Evolutionary conservation across 257 asterid genomes (phyloP), one percentile per base, ranked within the genome.

Genomic region (Capsicum chinense): DNA sequence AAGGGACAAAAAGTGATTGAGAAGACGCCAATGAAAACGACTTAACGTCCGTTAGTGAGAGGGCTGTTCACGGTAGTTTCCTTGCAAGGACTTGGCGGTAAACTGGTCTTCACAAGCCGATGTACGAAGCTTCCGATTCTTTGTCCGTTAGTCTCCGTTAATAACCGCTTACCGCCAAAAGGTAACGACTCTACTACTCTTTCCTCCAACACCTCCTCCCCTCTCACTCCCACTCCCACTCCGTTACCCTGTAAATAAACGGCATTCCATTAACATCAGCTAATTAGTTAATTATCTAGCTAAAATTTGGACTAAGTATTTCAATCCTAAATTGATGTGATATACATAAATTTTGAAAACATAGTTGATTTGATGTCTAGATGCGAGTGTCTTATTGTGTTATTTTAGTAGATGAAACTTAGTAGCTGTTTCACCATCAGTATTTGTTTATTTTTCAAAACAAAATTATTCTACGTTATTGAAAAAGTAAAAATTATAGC

Each of bases 61-160:
- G 94, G 95, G 83, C 91, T 92, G 83, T 91, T 92, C 87, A 94
- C 98, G 90, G 91, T 90, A 48, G 92, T 86, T 85, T 93, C 97
- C 83, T 96, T 94, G 94, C 98, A 90, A 79, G 98, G 99, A 84
- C 99, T 96, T 44, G 98, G 97, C 73, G 99, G 99, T 87, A 89
- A 86, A 83, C 99, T 93, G 86, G 88, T 92, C 91, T 86, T 90
- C 95, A 93, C 92, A 2, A 95, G 97, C 50, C 97, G 94, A 81
- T 92, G 98, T 88, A 90, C 98, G 13, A 95, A 91, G 74, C 86
- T 90, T 52, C 87, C 90, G 83, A 95, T 90, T 84, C 96, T 91
- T 86, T 90, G 89, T 12, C 94, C 94, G 92, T 95, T 95, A 56
- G 93, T 95, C 91, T 92, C 98, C 94, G 95, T 91, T 87, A 95